Percentiles rank a stretch among this genome's conserved stretches.
These are phyloP conservation scores for Huntiella abstrusa DNA, from an alignment of 2,329 filamentous ascomycete species.

Conservation along the genomic window DNA sequence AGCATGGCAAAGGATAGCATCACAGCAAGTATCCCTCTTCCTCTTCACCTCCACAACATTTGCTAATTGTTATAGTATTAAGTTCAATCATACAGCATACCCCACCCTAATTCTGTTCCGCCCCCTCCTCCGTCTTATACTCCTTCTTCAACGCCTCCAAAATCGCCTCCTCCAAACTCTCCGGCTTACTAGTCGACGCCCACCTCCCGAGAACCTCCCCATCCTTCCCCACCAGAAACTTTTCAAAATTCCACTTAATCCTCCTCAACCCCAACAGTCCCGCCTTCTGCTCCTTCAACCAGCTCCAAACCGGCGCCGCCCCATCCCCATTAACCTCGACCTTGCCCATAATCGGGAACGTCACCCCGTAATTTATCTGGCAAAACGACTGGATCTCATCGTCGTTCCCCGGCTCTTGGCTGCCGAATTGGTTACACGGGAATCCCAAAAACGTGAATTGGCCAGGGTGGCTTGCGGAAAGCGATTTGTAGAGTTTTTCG, in stretches of 20 bases:
- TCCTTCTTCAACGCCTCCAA: constrained; percentile 41
- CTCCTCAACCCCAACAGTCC: constrained; percentile 75
- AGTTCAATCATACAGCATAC: constrained; percentile 24
- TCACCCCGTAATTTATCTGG: constrained; percentile 84
- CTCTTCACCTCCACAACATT: neutral
- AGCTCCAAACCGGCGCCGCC: constrained; percentile 64
- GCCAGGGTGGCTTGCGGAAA: constrained; percentile 50
- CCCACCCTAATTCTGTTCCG: neutral
- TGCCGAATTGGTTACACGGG: constrained; percentile 94
- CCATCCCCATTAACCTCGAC: constrained; percentile 80
- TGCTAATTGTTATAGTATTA: constrained; percentile 20
- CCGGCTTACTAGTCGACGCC: constrained; percentile 77
- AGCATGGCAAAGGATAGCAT: constrained; percentile 41
- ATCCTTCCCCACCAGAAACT: constrained; percentile 78
- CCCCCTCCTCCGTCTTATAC: neutral
- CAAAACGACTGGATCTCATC: constrained; percentile 73
- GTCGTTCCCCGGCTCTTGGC: constrained; percentile 70
- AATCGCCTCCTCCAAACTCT: constrained; percentile 56
- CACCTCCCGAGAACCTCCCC: constrained; percentile 72
- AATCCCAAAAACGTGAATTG: constrained; percentile 84
- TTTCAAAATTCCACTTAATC: constrained; percentile 99
- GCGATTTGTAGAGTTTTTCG: constrained; percentile 69
- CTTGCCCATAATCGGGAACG: constrained; percentile 82
- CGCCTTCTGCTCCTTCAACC: constrained; percentile 53
- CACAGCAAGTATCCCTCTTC: neutral